Conservation (phyloP, 768 basidiomycete species). For the Leccinum uliginosum region DNA sequence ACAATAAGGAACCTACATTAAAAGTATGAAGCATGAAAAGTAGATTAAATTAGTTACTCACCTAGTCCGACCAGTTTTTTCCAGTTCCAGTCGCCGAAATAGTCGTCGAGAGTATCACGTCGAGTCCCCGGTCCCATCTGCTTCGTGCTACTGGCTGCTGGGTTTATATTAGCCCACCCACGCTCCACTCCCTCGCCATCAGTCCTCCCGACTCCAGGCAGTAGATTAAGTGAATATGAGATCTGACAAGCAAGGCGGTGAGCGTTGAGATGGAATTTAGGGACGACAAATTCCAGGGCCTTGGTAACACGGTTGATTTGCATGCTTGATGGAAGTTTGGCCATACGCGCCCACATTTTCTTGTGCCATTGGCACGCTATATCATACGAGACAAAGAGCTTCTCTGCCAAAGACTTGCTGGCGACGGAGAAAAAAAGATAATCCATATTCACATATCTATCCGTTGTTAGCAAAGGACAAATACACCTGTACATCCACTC, state of each 20-base stretch:
- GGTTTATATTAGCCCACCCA: conserved; percentile 27
- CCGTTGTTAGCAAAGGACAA: not conserved
- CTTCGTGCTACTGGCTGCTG: not conserved
- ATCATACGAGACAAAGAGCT: not conserved
- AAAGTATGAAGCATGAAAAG: not conserved
- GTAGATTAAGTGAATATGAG: conserved; percentile 29
- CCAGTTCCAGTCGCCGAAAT: conserved; percentile 21
- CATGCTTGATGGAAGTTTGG: not conserved
- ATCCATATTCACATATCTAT: not conserved
- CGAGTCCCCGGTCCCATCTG: conserved; percentile 36
- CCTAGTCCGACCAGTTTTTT: not conserved
- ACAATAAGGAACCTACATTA: not conserved
- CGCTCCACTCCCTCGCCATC: conserved; percentile 34
- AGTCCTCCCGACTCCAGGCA: not conserved
- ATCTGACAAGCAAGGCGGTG: conserved; percentile 30
- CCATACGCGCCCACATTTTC: not conserved
- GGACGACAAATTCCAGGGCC: conserved; percentile 21
- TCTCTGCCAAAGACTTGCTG: not conserved
- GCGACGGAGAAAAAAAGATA: not conserved
- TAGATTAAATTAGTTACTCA: not conserved
- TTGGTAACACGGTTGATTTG: not conserved
- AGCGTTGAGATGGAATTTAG: conserved; percentile 35
- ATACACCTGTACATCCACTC: not conserved
- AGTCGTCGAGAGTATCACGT: conserved; percentile 35
- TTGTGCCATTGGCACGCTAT: not conserved